Percentiles rank a stretch among this genome's conserved stretches.
phyloP scores from a whole-genome alignment of 305 asterid genomes.

The Solanum hybrid region DNA sequence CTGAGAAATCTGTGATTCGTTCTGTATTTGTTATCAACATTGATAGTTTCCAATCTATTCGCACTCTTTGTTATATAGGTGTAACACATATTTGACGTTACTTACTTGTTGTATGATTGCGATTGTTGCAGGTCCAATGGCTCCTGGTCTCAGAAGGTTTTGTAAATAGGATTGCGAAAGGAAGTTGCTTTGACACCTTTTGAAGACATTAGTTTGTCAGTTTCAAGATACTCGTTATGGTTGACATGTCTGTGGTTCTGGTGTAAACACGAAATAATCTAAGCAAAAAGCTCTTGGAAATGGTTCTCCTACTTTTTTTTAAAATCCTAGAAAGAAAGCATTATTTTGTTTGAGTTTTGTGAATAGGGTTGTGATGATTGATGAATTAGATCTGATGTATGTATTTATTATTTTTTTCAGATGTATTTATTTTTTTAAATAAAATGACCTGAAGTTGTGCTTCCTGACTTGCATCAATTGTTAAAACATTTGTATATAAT shows the following conservation, averaged over 20 bases:
- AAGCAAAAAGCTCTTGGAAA: neutral
- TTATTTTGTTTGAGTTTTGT: neutral
- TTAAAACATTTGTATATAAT: neutral
- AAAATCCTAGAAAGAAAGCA: neutral
- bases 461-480: neutral
- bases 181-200: neutral
- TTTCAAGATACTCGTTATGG: neutral
- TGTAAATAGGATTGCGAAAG: constrained; percentile 1
- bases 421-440: neutral
- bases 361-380: neutral
- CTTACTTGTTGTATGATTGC: neutral
- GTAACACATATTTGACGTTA: neutral
- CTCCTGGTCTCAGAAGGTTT: neutral
- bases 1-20: neutral
- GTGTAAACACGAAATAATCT: neutral
- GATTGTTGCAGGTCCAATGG: neutral
- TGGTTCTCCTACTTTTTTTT: neutral
- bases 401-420: neutral
- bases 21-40: neutral
- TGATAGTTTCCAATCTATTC: neutral
- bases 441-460: neutral
- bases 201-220: neutral
- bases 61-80: neutral
- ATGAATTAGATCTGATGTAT: neutral
- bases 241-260: neutral